Base-by-base conservation (phyloP, 164 flowering plant genomes). In the Umbilicus rupestris region DNA sequence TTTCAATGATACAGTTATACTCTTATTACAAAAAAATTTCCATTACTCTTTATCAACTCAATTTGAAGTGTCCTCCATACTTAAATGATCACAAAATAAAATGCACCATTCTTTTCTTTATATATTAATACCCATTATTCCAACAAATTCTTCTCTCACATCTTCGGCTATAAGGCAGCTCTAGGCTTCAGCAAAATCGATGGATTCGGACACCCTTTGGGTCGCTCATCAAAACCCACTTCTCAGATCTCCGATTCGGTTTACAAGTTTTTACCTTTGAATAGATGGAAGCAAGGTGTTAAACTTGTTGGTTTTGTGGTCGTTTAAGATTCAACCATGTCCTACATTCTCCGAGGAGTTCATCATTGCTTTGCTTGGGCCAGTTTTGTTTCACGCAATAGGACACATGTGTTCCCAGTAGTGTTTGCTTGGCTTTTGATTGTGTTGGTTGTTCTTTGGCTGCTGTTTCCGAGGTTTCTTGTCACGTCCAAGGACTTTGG, bases 361-460 rank as follows among this genome's bases (percentile, higher is more conserved):
- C 72, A 74, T 90, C 1, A 11, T 87, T 63, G 98, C 93, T 5
- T 86, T 92, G 16, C 89, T 92, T 39, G 93, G 92, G 0, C 93
- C 96, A 8, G 94, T 96, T 7, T 67, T 93, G 71, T 88, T 88
- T 68, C 98, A 93, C 84, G 85, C 96, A 0, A 70, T 93, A 4
- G 98, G 98, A 37, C 96, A 93, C 73, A 85, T 15, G 96, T 82
- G 10, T 90, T 92, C 74, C 78, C 89, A 0, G 98, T 90, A 19
- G 66, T 88, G 22, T 85, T 92, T 72, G 85, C 96, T 0, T 93
- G 92, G 92, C 83, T 93, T 1, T 88, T 97, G 1, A 78, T 93
- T 42, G 73, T 93, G 39, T 92, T 96, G 0, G 87, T 92, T 72
- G 92, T 92, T 84, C 96, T 41, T 73, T 93, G 0, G 94, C 97